These are phyloP conservation scores for Sugiyamaella paludigena DNA, from an alignment of 1,139 yeast genomes.

Conservation along the genomic window DNA sequence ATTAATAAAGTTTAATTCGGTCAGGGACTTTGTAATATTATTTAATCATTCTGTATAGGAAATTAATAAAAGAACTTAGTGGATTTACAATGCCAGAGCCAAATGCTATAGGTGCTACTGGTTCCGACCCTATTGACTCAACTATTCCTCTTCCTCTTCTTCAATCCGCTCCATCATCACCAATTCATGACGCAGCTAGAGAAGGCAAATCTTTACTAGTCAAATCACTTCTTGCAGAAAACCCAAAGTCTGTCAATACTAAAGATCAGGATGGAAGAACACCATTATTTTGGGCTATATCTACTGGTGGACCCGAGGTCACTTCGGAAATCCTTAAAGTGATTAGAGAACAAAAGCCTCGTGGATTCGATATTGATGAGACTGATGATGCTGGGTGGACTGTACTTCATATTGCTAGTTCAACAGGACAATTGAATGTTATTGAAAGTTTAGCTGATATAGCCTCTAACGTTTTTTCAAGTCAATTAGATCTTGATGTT, in stretches of 20 bases:
- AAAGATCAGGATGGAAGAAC: conserved; percentile 76
- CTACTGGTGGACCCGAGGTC: conserved; percentile 56
- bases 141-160: background rate
- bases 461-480: background rate
- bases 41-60: too few relatives aligned
- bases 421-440: conserved; percentile 61
- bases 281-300: conserved; percentile 88
- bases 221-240: conserved; percentile 46
- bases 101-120: background rate
- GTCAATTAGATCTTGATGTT: conserved; percentile 46
- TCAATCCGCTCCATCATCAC: conserved; percentile 9
- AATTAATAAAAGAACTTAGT: too few relatives aligned
- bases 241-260: conserved; percentile 47
- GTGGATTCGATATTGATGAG: conserved; percentile 60
- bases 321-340: conserved; percentile 50
- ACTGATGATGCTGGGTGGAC: conserved; percentile 85
- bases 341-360: conserved; percentile 21
- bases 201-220: conserved; percentile 53
- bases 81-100: too few relatives aligned
- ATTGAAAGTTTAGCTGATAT: conserved; percentile 46
- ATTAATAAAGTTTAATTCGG: too few relatives aligned
- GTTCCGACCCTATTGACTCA: background rate
- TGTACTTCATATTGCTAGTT: conserved; percentile 75
- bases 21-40: too few relatives aligned
- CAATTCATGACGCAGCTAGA: conserved; percentile 59